Evolutionary conservation across 139 green algal species (phyloP).

Genomic region (Tetradesmus lagerheimii): DNA sequence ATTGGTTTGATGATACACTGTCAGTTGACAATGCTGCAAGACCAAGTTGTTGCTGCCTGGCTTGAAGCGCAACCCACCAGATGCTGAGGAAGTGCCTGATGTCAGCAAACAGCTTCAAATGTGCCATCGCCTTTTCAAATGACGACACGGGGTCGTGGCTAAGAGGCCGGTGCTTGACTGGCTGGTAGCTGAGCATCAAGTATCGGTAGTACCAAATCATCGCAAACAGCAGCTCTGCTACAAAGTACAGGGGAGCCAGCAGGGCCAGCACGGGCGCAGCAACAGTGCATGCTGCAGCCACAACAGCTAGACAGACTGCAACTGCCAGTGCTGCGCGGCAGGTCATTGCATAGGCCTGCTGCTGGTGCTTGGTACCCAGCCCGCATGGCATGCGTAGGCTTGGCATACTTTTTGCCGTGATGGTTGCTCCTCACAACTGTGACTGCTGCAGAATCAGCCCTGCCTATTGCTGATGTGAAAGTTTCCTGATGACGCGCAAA

Average conservation of each 20-base stretch:
- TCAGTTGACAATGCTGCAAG: no score
- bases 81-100: constrained; percentile 34
- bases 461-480: no score
- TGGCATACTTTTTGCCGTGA: neutral
- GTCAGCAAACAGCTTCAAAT: constrained; percentile 36
- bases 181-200: constrained; percentile 30
- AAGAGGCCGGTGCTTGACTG: constrained; percentile 38
- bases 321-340: neutral
- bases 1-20: no score
- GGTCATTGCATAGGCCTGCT: constrained; percentile 15
- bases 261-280: neutral
- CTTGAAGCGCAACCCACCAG: neutral
- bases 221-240: constrained; percentile 30
- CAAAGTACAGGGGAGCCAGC: neutral
- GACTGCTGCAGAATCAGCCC: neutral
- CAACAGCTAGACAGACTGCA: neutral
- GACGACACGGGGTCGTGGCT: constrained; percentile 9
- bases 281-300: neutral
- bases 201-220: constrained; percentile 27
- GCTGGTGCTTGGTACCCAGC: neutral
- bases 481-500: no score
- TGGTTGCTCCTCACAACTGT: neutral
- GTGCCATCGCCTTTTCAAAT: constrained; percentile 4
- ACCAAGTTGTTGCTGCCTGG: neutral
- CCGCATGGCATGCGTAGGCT: neutral